Percentiles rank a stretch among this genome's conserved stretches.
phyloP scores from a whole-genome alignment of 2,329 filamentous ascomycete genomes.

The Arthrobotrys iridis region DNA sequence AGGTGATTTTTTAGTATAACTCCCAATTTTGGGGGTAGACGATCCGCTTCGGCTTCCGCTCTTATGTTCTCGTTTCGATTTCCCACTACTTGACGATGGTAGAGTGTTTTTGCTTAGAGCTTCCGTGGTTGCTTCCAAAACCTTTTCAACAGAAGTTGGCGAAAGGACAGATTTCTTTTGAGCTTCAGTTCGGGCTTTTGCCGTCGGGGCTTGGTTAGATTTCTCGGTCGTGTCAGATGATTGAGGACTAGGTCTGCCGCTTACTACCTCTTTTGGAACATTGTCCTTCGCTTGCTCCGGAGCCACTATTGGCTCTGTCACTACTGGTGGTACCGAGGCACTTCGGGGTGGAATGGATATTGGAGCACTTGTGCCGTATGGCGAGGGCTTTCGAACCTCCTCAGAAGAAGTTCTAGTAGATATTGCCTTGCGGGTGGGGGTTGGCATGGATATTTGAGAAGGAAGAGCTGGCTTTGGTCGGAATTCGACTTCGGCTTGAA shows the following conservation, averaged over 20 bases:
- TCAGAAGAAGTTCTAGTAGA: slow-evolving; percentile 24
- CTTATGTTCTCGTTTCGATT: slow-evolving; percentile 47
- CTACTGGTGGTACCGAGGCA: slow-evolving; percentile 26
- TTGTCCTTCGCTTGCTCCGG: slow-evolving; percentile 53
- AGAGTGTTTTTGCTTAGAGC: slow-evolving; percentile 50
- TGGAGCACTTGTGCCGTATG: slow-evolving; percentile 46
- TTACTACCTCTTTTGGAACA: slow-evolving; percentile 55
- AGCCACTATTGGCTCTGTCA: slow-evolving; percentile 46
- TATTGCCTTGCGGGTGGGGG: not conserved
- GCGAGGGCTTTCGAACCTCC: slow-evolving; percentile 27
- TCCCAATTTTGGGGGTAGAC: slow-evolving; percentile 49
- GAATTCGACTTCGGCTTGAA: slow-evolving; percentile 13
- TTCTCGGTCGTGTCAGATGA: slow-evolving; percentile 54
- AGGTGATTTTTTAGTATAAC: slow-evolving; percentile 51
- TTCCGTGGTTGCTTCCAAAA: slow-evolving; percentile 55
- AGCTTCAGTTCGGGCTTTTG: slow-evolving; percentile 54
- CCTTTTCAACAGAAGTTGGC: slow-evolving; percentile 55
- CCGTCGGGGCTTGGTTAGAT: slow-evolving; percentile 53
- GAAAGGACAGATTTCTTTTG: slow-evolving; percentile 55
- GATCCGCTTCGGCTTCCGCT: slow-evolving; percentile 44
- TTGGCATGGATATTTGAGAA: not conserved
- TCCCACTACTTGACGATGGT: slow-evolving; percentile 42
- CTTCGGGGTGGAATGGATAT: slow-evolving; percentile 45
- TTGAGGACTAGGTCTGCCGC: slow-evolving; percentile 55
- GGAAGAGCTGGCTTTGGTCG: slow-evolving; percentile 8